phyloP scores from a whole-genome alignment of 2,329 filamentous ascomycete species.

The Emergomyces africanus region DNA sequence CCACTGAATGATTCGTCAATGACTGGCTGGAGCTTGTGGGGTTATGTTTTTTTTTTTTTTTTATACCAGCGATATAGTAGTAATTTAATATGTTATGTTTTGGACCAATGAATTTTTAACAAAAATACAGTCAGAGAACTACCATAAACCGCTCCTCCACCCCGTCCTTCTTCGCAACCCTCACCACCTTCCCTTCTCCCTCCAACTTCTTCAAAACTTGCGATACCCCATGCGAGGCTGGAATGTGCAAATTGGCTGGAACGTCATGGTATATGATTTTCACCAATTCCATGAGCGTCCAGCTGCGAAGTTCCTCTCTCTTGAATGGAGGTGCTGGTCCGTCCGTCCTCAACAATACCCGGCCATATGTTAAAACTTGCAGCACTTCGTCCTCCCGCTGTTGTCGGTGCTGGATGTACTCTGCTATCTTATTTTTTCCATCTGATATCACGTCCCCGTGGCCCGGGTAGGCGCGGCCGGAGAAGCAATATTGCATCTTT shows the following conservation, averaged over 20 bases:
- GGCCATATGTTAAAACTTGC: conserved; percentile 42
- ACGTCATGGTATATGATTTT: conserved; percentile 74
- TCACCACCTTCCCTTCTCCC: conserved; percentile 53
- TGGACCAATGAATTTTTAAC: neutral
- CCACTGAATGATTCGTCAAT: neutral
- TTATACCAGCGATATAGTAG: neutral
- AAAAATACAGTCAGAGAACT: neutral
- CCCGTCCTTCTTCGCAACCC: neutral
- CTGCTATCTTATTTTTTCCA: conserved; percentile 55
- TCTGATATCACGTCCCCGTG: conserved; percentile 71
- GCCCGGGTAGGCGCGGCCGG: conserved; percentile 67
- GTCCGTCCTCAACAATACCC: conserved; percentile 17
- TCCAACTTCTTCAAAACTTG: conserved; percentile 72
- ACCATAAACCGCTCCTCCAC: neutral
- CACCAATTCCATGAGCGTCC: conserved; percentile 70
- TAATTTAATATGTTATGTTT: neutral
- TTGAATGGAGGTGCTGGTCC: conserved; percentile 8
- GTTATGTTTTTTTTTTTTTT: neutral
- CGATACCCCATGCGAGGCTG: conserved; percentile 62
- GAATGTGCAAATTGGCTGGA: conserved; percentile 58
- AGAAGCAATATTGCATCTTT: conserved; percentile 49
- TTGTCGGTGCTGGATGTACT: conserved; percentile 73
- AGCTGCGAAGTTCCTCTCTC: conserved; percentile 23
- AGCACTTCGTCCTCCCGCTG: conserved; percentile 70
- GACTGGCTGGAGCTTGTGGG: neutral